Evolutionary conservation across 2,329 filamentous ascomycete species (phyloP).

Genomic region (Botrytis sinoallii): DNA sequence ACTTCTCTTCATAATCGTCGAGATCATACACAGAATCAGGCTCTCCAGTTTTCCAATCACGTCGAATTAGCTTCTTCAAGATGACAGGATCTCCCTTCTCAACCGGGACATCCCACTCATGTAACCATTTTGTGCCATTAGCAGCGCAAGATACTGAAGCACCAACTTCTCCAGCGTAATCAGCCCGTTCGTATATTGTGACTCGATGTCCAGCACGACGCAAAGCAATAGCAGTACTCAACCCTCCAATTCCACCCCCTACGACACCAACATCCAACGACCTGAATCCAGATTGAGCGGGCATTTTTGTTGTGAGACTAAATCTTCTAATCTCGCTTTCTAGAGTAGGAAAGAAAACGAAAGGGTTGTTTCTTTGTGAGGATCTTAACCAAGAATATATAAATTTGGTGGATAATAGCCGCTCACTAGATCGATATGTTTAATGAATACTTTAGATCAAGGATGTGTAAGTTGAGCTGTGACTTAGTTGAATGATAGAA

Average conservation of each 20-base stretch:
- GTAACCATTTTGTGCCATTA: conserved; percentile 65
- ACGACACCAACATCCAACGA: conserved; percentile 21
- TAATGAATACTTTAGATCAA: background rate
- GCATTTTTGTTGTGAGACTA: background rate
- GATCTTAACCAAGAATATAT: background rate
- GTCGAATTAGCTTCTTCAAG: conserved; percentile 62
- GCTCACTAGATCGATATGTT: background rate
- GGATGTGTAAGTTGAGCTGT: background rate
- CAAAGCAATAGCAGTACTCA: conserved; percentile 49
- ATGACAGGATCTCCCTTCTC: conserved; percentile 62
- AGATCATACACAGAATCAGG: conserved; percentile 45
- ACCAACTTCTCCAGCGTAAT: conserved; percentile 65
- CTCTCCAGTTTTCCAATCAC: conserved; percentile 67
- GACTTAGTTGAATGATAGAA: background rate
- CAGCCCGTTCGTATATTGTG: conserved; percentile 61
- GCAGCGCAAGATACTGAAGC: conserved; percentile 65
- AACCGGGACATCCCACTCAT: conserved; percentile 65
- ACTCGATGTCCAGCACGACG: conserved; percentile 51
- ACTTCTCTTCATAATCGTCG: conserved; percentile 61
- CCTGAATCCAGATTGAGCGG: conserved; percentile 7
- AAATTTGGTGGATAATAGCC: background rate
- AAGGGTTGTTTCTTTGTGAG: background rate
- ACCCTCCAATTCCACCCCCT: conserved; percentile 41
- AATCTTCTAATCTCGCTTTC: background rate
- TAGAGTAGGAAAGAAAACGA: too few species aligned